These are phyloP conservation scores for Crithidia brevicula DNA, from an alignment of 208 protist species.

Conservation along the genomic window DNA sequence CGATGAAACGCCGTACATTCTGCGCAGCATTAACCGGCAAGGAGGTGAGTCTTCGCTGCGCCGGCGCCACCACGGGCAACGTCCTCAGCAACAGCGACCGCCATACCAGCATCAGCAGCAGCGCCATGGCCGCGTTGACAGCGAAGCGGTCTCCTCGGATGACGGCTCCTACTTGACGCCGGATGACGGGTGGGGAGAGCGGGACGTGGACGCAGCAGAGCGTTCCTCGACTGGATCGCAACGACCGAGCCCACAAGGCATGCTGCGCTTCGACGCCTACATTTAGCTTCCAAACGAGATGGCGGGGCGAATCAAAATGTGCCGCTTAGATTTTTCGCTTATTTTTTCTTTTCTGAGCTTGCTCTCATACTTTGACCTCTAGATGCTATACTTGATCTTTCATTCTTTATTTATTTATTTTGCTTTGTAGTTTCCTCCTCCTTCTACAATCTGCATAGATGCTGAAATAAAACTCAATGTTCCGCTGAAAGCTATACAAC, in stretches of 20 bases:
- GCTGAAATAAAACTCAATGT: too few species aligned
- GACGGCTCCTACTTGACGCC: background rate
- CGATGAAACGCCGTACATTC: constrained; percentile 1
- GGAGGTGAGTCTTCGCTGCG: constrained; percentile 10
- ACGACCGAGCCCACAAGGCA: constrained; percentile 13
- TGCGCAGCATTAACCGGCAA: constrained; percentile 1
- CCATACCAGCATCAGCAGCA: background rate
- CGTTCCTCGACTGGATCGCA: constrained; percentile 21
- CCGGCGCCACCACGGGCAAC: constrained; percentile 5
- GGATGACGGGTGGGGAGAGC: constrained; percentile 7
- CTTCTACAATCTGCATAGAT: too few species aligned
- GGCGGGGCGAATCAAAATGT: too few species aligned
- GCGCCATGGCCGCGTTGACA: background rate
- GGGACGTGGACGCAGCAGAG: background rate
- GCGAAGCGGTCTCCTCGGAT: background rate
- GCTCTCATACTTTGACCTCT: too few species aligned
- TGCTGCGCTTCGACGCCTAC: constrained; percentile 44
- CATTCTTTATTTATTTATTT: too few species aligned
- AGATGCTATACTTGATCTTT: too few species aligned
- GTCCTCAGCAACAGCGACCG: background rate
- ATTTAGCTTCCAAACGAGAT: too few species aligned
- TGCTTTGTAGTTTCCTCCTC: too few species aligned
- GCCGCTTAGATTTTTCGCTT: too few species aligned
- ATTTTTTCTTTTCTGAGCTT: too few species aligned
- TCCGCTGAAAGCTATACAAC: too few species aligned